A percentile compares a stretch with the other conserved stretches of the same genome.
Evolutionary conservation across 1,284 basidiomycete species (phyloP).

Genomic region (Papiliotrema terrestris): DNA sequence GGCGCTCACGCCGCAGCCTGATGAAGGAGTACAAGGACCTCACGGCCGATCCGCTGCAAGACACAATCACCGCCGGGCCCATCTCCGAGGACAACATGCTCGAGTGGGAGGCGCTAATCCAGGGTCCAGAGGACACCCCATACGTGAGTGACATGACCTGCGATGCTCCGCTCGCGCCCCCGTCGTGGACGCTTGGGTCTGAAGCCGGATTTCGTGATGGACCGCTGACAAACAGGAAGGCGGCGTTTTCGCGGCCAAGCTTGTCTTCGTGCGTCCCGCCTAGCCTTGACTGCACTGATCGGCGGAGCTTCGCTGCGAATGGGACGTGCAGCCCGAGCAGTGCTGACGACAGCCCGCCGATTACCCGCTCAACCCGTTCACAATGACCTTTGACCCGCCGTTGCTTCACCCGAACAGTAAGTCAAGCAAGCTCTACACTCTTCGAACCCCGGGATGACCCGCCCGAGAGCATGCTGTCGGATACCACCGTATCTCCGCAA

Average conservation of each 20-base stretch:
- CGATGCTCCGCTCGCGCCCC: background rate
- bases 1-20: conserved; percentile 52
- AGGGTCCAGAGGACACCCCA: conserved; percentile 94
- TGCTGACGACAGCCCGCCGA: conserved; percentile 65
- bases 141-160: conserved; percentile 61
- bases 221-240: conserved; percentile 67
- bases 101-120: conserved; percentile 96
- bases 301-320: no score
- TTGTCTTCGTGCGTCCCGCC: conserved; percentile 75
- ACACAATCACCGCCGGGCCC: conserved; percentile 84
- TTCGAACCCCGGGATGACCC: no score
- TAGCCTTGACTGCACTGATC: background rate
- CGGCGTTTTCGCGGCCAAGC: conserved; percentile 87
- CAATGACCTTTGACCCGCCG: conserved; percentile 97
- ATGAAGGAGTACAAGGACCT: conserved; percentile 94
- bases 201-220: background rate
- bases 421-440: conserved; percentile 31
- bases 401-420: conserved; percentile 95
- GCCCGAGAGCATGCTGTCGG: no score
- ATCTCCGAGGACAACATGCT: conserved; percentile 95
- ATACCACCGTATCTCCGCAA: no score
- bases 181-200: background rate
- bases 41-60: conserved; percentile 58
- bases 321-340: background rate
- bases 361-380: conserved; percentile 93